Conservation (phyloP, 169 alveolate genomes). For the Plasmodium malariae region DNA sequence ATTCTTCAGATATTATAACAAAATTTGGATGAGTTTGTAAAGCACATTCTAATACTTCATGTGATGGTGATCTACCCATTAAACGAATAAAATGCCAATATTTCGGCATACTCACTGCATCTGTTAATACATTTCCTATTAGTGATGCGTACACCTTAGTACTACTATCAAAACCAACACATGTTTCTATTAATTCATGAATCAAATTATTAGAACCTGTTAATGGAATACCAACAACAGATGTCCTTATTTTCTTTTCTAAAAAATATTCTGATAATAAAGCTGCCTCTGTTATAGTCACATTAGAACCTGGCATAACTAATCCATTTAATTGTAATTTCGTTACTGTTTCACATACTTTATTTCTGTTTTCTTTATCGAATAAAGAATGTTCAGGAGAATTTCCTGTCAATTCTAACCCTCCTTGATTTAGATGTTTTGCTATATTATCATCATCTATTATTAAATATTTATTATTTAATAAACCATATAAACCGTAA, state of each 20-base stretch:
- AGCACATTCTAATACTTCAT: slow-evolving; percentile 96
- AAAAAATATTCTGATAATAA: slow-evolving; percentile 92
- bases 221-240: slow-evolving; percentile 96
- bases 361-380: slow-evolving; percentile 78
- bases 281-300: slow-evolving; percentile 95
- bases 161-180: slow-evolving; percentile 98
- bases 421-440: slow-evolving; percentile 96
- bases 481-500: slow-evolving; percentile 92
- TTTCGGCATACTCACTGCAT: slow-evolving; percentile 98
- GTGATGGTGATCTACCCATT: slow-evolving; percentile 98
- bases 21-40: slow-evolving; percentile 97
- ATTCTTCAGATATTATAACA: slow-evolving; percentile 96
- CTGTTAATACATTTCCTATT: slow-evolving; percentile 98
- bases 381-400: slow-evolving; percentile 84
- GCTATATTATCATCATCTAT: slow-evolving; percentile 91
- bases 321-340: slow-evolving; percentile 93
- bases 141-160: slow-evolving; percentile 96
- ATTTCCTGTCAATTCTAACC: slow-evolving; percentile 94
- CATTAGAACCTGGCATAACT: slow-evolving; percentile 97
- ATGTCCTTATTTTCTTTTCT: slow-evolving; percentile 88
- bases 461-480: slow-evolving; percentile 91
- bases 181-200: slow-evolving; percentile 92
- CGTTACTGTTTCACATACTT: slow-evolving; percentile 88
- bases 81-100: slow-evolving; percentile 98
- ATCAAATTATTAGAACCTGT: slow-evolving; percentile 95